Evolutionary conservation across 2,329 filamentous ascomycete genomes (phyloP).

Genomic region (Cladosporium sp.): DNA sequence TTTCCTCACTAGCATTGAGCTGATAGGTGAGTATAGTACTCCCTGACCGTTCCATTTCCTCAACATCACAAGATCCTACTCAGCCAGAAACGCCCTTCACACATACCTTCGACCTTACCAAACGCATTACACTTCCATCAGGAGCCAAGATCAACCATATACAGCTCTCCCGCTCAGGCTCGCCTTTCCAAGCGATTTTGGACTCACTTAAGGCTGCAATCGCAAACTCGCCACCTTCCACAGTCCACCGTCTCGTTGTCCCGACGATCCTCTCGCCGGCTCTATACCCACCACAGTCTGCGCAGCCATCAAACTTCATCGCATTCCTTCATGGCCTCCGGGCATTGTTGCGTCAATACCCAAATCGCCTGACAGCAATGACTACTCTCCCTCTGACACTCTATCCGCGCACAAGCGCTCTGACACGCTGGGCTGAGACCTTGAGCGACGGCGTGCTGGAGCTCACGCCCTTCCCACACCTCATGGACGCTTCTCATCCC

Average conservation of each 20-base stretch:
- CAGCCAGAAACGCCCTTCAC: slow-evolving; percentile 37
- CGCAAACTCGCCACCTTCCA: slow-evolving; percentile 53
- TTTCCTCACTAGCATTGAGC: slow-evolving; percentile 11
- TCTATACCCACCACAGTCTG: slow-evolving; percentile 66
- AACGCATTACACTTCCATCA: slow-evolving; percentile 41
- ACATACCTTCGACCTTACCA: slow-evolving; percentile 51
- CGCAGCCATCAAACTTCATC: slow-evolving; percentile 68
- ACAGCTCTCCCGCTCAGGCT: slow-evolving; percentile 64
- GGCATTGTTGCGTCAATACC: slow-evolving; percentile 66
- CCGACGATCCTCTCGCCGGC: slow-evolving; percentile 84
- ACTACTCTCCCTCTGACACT: slow-evolving; percentile 76
- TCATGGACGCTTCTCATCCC: slow-evolving; percentile 46
- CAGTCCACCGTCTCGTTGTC: slow-evolving; percentile 77
- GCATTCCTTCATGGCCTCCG: slow-evolving; percentile 78
- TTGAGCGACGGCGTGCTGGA: slow-evolving; percentile 83
- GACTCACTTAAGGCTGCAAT: slow-evolving; percentile 54
- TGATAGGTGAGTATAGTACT: slow-evolving; percentile 26
- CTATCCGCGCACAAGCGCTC: slow-evolving; percentile 68
- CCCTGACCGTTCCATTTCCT: slow-evolving; percentile 21
- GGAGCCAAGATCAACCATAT: slow-evolving; percentile 42
- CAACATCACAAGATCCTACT: slow-evolving; percentile 4
- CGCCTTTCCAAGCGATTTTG: slow-evolving; percentile 60
- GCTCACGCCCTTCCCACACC: slow-evolving; percentile 69
- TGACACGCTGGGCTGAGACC: slow-evolving; percentile 82
- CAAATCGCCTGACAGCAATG: slow-evolving; percentile 64